Evolutionary conservation across 768 basidiomycete genomes (phyloP).

Genomic region (Termitomyces sp.): DNA sequence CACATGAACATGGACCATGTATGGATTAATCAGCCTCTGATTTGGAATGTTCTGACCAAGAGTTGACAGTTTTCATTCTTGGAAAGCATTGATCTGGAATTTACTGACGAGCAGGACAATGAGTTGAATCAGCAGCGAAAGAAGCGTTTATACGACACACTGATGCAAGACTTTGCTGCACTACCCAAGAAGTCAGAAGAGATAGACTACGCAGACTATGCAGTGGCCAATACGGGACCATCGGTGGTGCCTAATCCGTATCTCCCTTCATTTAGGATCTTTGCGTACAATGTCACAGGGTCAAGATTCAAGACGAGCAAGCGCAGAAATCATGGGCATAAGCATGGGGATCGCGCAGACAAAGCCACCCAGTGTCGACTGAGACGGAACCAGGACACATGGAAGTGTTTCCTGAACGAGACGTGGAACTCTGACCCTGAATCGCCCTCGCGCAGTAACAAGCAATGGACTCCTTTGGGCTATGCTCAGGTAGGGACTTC

Average conservation of each 20-base stretch:
- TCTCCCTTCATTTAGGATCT: conserved; percentile 77
- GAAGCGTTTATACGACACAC: conserved; percentile 48
- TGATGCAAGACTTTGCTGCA: conserved; percentile 63
- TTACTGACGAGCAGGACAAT: conserved; percentile 30
- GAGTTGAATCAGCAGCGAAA: not conserved
- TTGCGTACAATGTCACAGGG: conserved; percentile 71
- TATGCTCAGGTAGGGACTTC: conserved; percentile 74
- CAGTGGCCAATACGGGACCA: conserved; percentile 77
- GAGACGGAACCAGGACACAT: conserved; percentile 53
- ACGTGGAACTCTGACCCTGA: conserved; percentile 60
- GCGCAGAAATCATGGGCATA: conserved; percentile 46
- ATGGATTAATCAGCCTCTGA: conserved; percentile 17
- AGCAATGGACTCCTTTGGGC: conserved; percentile 71
- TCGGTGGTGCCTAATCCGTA: conserved; percentile 88
- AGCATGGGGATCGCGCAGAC: conserved; percentile 44
- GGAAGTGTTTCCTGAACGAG: conserved; percentile 61
- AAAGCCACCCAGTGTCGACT: conserved; percentile 47
- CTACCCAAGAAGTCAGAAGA: conserved; percentile 53
- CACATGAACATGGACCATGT: conserved; percentile 88
- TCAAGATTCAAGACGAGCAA: conserved; percentile 29
- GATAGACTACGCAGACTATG: conserved; percentile 62
- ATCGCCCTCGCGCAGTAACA: conserved; percentile 72
- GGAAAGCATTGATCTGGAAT: conserved; percentile 52
- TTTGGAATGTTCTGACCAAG: conserved; percentile 10
- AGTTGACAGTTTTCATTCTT: conserved; percentile 52